Evolutionary conservation across 768 basidiomycete genomes (phyloP).

Genomic region (Favolaschia claudopus): DNA sequence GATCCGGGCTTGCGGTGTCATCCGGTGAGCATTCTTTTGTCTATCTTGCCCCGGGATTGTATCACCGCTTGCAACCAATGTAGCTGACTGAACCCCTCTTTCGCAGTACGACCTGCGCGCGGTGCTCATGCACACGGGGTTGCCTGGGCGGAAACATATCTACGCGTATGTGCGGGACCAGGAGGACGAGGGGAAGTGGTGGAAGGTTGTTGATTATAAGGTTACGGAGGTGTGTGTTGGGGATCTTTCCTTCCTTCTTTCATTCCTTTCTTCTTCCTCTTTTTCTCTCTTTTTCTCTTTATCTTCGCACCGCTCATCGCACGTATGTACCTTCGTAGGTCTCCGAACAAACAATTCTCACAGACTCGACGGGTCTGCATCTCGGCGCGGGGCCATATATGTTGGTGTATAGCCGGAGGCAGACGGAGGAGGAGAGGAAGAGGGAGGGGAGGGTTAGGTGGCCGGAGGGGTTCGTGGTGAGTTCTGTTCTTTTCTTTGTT

Average conservation of each 20-base stretch:
- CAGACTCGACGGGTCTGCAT: slow-evolving; percentile 75
- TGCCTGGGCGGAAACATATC: slow-evolving; percentile 78
- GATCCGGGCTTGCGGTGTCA: slow-evolving; percentile 70
- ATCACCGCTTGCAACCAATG: too few species aligned
- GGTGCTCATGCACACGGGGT: slow-evolving; percentile 79
- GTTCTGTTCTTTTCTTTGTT: slow-evolving; percentile 2
- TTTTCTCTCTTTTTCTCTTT: neutral
- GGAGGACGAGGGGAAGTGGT: slow-evolving; percentile 73
- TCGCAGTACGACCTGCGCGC: slow-evolving; percentile 82
- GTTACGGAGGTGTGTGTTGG: slow-evolving; percentile 63
- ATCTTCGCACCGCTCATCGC: neutral
- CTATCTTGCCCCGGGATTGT: too few species aligned
- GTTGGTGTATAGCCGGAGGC: slow-evolving; percentile 66
- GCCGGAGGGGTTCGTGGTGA: slow-evolving; percentile 13
- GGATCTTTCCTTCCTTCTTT: neutral
- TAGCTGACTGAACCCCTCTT: too few species aligned
- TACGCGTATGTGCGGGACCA: slow-evolving; percentile 81
- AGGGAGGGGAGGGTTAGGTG: slow-evolving; percentile 2
- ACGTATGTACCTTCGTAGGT: slow-evolving; percentile 69
- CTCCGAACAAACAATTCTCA: slow-evolving; percentile 71
- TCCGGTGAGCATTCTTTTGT: too few species aligned
- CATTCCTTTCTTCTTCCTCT: neutral
- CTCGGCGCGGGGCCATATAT: slow-evolving; percentile 81
- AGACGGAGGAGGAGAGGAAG: slow-evolving; percentile 10
- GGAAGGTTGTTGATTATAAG: slow-evolving; percentile 78